phyloP scores from a whole-genome alignment of 1,139 yeast species.

The Saccharomyces pastorianus region DNA sequence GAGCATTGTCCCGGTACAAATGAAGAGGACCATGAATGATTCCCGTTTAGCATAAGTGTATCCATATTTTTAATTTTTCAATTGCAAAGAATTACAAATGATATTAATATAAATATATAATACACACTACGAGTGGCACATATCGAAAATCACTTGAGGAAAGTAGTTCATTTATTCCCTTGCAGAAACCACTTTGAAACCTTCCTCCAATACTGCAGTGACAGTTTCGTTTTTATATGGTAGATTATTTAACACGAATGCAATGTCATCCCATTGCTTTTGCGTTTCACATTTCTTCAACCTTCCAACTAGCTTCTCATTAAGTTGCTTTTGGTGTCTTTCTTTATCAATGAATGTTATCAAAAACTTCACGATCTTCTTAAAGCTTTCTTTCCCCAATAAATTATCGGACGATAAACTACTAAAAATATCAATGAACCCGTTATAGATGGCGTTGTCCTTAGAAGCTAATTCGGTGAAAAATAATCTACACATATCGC shows the following conservation, averaged over 20 bases:
- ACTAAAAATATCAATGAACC: slow-evolving; percentile 90
- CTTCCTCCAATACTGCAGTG: slow-evolving; percentile 53
- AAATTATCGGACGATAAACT: slow-evolving; percentile 66
- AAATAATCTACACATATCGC: slow-evolving; percentile 84
- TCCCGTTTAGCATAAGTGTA: not conserved
- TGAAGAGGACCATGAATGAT: slow-evolving; percentile 36
- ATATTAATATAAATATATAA: too few relatives aligned
- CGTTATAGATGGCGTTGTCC: slow-evolving; percentile 94
- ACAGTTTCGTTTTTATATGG: slow-evolving; percentile 65
- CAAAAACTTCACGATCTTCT: slow-evolving; percentile 72
- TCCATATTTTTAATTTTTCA: not conserved
- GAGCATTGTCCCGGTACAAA: slow-evolving; percentile 40
- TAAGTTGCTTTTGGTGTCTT: slow-evolving; percentile 77
- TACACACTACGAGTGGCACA: too few relatives aligned
- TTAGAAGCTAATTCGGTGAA: slow-evolving; percentile 91
- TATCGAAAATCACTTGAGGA: not conserved
- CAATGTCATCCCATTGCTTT: slow-evolving; percentile 77
- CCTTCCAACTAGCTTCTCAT: slow-evolving; percentile 68
- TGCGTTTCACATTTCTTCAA: slow-evolving; percentile 54
- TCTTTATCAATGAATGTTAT: slow-evolving; percentile 83
- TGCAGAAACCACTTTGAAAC: slow-evolving; percentile 51
- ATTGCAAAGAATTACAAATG: too few relatives aligned
- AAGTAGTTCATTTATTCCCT: slow-evolving; percentile 15
- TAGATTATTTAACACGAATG: slow-evolving; percentile 64
- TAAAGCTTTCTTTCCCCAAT: slow-evolving; percentile 59